Evolutionary conservation across 495 filamentous ascomycete genomes (phyloP), one percentile per base, ranked within the genome.

Genomic region (Talaromyces nanjingensis): DNA sequence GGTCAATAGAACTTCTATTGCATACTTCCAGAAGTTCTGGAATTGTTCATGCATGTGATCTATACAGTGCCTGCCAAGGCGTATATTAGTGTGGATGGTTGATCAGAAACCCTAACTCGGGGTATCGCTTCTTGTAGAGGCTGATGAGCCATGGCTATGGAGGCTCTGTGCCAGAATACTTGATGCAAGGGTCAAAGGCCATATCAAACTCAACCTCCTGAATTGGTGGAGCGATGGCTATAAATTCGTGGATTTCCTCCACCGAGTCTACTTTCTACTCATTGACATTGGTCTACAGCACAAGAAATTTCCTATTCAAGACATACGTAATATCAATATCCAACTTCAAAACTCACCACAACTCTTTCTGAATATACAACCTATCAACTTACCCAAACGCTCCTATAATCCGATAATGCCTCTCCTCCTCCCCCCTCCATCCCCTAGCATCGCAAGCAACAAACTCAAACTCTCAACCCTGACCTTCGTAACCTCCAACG

Each of bases 391-490:
- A 12, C 14, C 42, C n/a, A 45, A 18, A 45, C 4, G 4, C n/a
- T 31, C 5, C n/a, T 45, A 45, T 18, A 1, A 45, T 45, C 6
- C 14, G 2, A 45, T 6, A 20, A 49, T 49, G 45, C 45, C 45
- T 22, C 45, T 18, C n/a, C 45, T 49, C 45, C 45, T 49, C n/a
- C 45, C 7, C 6, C 45, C 45, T 18, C 45, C 45, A 49, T 49
- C 45, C n/a, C 45, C 45, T 1, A 20, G 45, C n/a, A 49, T 20
- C 18, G 18, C 45, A 49, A 49, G 45, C 45, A 49, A 49, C 45
- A 49, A 49, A 49, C 45, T 49, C 45, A 49, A 49, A 49, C 45
- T 49, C 45, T 49, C 45, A 49, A 49, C 45, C 45, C 45, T 49
- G 3, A 49, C 45, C 45, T 49, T 49, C 45, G 45, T 49, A 49